phyloP scores from a whole-genome alignment of 176 grass and related monocot species.

The Dactylis glomerata region DNA sequence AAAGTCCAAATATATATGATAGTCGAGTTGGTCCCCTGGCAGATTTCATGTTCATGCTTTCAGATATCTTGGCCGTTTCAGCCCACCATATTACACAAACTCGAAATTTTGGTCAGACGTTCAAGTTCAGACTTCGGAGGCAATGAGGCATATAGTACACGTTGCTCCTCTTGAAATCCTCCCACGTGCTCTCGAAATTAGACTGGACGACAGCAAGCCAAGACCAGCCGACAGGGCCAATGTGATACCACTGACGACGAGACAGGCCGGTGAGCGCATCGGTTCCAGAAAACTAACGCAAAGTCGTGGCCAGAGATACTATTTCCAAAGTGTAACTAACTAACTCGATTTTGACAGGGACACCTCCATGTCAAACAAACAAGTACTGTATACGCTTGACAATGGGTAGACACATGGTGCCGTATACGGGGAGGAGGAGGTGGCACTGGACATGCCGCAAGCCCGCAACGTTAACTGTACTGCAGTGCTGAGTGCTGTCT shows the following conservation, averaged over 20 bases:
- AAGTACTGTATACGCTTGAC: not conserved
- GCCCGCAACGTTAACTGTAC: not conserved
- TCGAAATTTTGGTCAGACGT: not conserved
- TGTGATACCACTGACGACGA: not conserved
- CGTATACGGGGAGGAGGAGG: not conserved
- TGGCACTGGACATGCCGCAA: not conserved
- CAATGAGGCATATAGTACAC: not conserved
- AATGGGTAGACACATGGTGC: not conserved
- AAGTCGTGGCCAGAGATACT: not conserved
- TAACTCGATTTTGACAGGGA: not conserved
- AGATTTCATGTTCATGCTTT: not conserved
- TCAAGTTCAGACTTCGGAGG: not conserved
- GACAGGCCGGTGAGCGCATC: constrained; percentile 2
- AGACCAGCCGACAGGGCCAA: not conserved
- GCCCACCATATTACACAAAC: not conserved
- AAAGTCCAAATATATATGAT: not conserved
- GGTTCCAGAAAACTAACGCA: not conserved
- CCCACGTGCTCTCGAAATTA: not conserved
- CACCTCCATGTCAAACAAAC: constrained; percentile 14
- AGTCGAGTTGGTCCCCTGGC: not conserved
- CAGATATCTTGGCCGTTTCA: not conserved
- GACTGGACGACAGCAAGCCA: not conserved
- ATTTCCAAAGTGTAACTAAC: no score
- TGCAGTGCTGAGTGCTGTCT: not conserved
- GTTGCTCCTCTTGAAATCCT: not conserved